Evolutionary conservation across 495 filamentous ascomycete species (phyloP).

Genomic region (Aspergillus nidulans): DNA sequence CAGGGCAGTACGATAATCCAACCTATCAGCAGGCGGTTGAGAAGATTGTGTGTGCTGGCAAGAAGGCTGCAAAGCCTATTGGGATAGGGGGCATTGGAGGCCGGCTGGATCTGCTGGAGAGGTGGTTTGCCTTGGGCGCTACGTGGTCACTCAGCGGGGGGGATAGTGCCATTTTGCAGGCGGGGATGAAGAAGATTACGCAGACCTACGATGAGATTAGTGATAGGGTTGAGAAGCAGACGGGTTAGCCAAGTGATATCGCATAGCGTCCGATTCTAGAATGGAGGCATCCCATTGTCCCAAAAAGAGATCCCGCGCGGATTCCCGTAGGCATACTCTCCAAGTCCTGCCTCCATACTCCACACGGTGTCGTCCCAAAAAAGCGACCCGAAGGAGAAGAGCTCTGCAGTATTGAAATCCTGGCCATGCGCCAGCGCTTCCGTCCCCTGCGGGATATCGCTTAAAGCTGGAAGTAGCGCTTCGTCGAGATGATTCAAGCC

Average conservation of each 20-base stretch:
- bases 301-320: neutral
- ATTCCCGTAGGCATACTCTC: constrained; percentile 28
- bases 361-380: constrained; percentile 22
- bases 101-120: constrained; percentile 25
- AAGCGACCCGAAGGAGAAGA: constrained; percentile 12
- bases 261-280: neutral
- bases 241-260: neutral
- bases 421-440: neutral
- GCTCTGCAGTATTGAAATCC: constrained; percentile 5
- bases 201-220: constrained; percentile 26
- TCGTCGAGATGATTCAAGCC: neutral
- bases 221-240: constrained; percentile 16
- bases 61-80: constrained; percentile 23
- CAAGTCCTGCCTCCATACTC: constrained; percentile 28
- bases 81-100: constrained; percentile 29
- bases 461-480: neutral
- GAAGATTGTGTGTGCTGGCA: constrained; percentile 21
- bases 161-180: constrained; percentile 26
- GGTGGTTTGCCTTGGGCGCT: constrained; percentile 28
- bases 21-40: constrained; percentile 18
- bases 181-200: constrained; percentile 26
- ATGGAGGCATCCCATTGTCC: neutral
- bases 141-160: constrained; percentile 28
- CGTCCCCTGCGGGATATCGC: neutral
- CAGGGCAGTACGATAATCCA: constrained; percentile 24